Conservation (phyloP, 2,329 filamentous ascomycete genomes). For the Pestalotiopsis sp. region DNA sequence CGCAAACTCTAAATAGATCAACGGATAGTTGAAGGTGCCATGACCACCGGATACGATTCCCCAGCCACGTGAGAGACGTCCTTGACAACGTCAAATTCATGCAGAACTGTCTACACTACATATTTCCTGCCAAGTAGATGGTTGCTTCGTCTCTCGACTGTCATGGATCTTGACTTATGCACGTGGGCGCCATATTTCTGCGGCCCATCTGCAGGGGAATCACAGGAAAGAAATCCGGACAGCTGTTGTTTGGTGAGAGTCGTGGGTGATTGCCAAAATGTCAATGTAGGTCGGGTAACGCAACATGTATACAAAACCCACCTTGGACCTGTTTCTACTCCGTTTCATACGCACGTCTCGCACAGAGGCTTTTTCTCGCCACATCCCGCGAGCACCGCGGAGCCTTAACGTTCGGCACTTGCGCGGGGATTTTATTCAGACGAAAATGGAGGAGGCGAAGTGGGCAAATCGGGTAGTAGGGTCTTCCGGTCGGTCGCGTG, state of each 20-base stretch:
- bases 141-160: neutral
- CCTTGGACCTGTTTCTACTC: neutral
- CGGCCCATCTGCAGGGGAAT: neutral
- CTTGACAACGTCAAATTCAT: neutral
- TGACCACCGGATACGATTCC: neutral
- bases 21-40: neutral
- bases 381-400: neutral
- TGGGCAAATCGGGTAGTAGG: neutral
- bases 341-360: constrained; percentile 16
- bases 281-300: neutral
- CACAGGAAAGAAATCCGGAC: neutral
- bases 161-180: neutral
- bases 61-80: neutral
- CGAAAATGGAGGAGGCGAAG: neutral
- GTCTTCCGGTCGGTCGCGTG: too few relatives aligned
- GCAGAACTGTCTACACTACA: neutral
- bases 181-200: neutral
- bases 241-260: neutral
- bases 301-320: neutral
- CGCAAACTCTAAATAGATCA: neutral
- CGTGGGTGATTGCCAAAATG: neutral
- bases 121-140: neutral
- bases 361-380: constrained; percentile 12
- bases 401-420: neutral
- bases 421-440: neutral